phyloP scores from a whole-genome alignment of 208 protist genomes.

The Angomonas desouzai region DNA sequence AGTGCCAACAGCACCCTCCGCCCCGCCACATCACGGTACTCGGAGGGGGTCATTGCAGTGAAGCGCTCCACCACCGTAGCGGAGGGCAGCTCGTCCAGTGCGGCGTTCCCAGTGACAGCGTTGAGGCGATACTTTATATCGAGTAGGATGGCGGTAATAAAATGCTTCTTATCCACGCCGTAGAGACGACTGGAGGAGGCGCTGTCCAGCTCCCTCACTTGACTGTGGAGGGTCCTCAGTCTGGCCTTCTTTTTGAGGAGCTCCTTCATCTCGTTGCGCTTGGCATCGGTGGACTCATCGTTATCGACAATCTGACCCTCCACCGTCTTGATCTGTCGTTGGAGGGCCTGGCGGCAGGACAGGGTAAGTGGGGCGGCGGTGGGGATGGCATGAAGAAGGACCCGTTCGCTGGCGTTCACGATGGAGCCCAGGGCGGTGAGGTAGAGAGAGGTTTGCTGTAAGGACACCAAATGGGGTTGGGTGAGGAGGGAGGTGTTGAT shows the following conservation, averaged over 20 bases:
- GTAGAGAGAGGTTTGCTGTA: neutral
- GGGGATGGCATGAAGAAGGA: neutral
- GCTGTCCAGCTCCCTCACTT: conserved; percentile 15
- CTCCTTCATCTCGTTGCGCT: conserved; percentile 46
- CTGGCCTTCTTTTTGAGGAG: conserved; percentile 28
- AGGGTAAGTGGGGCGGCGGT: conserved; percentile 26
- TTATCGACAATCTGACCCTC: conserved; percentile 33
- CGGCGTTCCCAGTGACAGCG: conserved; percentile 17
- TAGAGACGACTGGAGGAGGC: conserved; percentile 9
- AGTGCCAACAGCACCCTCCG: neutral
- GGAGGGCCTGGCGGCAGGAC: conserved; percentile 11
- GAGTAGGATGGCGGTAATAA: conserved; percentile 37
- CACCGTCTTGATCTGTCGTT: conserved; percentile 7
- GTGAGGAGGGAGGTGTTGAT: neutral
- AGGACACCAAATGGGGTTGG: neutral
- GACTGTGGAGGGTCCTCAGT: conserved; percentile 22
- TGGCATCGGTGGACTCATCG: conserved; percentile 57
- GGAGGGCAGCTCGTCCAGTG: conserved; percentile 16
- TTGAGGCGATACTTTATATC: conserved; percentile 41
- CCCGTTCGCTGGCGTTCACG: neutral
- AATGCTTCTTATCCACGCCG: conserved; percentile 21
- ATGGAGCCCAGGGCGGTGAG: neutral
- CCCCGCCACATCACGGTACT: neutral
- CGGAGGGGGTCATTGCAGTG: conserved; percentile 14
- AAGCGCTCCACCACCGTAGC: conserved; percentile 21